These are phyloP conservation scores for Podaxis carcinomalis DNA, from an alignment of 768 basidiomycete genomes.

Conservation along the genomic window DNA sequence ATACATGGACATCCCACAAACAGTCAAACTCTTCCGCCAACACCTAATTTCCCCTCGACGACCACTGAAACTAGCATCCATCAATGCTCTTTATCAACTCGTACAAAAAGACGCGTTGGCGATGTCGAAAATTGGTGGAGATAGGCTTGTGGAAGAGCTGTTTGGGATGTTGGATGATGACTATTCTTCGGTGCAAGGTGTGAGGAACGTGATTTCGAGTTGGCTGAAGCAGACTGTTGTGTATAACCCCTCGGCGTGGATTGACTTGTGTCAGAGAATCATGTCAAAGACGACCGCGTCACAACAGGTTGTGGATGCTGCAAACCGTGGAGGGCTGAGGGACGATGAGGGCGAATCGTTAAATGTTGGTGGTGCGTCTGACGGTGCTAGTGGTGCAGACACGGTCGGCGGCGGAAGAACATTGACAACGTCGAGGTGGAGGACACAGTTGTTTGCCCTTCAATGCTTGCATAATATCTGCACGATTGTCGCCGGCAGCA, in stretches of 20 bases:
- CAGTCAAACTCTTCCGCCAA: constrained; percentile 72
- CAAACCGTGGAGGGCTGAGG: constrained; percentile 46
- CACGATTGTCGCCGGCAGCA: constrained; percentile 63
- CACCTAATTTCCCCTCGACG: constrained; percentile 79
- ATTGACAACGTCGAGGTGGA: constrained; percentile 78
- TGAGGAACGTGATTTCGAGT: constrained; percentile 85
- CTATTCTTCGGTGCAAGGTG: constrained; percentile 90
- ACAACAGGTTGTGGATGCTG: constrained; percentile 66
- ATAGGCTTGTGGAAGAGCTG: constrained; percentile 88
- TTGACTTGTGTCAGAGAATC: constrained; percentile 94
- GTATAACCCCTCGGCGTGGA: constrained; percentile 95
- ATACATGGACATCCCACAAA: constrained; percentile 73
- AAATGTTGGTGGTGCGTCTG: constrained; percentile 51
- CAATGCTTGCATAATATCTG: constrained; percentile 91
- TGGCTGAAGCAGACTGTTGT: constrained; percentile 96
- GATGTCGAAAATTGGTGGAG: constrained; percentile 92
- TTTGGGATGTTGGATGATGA: constrained; percentile 90
- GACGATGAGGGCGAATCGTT: constrained; percentile 97
- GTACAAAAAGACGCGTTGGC: constrained; percentile 91
- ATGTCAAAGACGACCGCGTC: constrained; percentile 92
- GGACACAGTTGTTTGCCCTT: constrained; percentile 93
- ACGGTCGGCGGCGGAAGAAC: constrained; percentile 29
- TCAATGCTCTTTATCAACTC: constrained; percentile 94
- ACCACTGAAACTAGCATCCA: constrained; percentile 89
- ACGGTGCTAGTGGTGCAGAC: constrained; percentile 17